These are phyloP conservation scores for Botryobasidium botryosum DNA, from an alignment of 768 basidiomycete species.

Conservation along the genomic window DNA sequence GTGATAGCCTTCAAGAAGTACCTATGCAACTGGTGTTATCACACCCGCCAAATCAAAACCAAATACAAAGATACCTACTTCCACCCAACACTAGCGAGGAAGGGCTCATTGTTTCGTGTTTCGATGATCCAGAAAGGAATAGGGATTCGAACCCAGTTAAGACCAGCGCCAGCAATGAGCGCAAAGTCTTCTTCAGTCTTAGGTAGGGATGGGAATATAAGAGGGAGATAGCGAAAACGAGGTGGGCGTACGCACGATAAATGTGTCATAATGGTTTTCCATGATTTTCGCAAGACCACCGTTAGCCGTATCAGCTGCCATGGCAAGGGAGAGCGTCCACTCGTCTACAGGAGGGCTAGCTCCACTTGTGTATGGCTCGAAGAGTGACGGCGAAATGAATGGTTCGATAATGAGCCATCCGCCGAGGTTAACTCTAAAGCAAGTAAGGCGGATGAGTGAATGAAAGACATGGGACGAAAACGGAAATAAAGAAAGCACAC, in stretches of 20 bases:
- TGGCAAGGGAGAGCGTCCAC: conserved; percentile 45
- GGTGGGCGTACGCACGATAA: conserved; percentile 39
- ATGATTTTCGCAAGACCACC: conserved; percentile 46
- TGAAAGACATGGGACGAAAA: neutral
- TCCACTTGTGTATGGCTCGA: conserved; percentile 36
- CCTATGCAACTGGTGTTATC: no score
- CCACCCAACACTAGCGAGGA: conserved; percentile 58
- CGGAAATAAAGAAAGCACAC: conserved; percentile 21
- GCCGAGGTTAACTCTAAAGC: conserved; percentile 43
- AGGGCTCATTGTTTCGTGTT: conserved; percentile 58
- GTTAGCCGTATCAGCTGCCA: conserved; percentile 44
- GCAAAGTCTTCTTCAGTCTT: conserved; percentile 85
- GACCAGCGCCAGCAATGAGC: conserved; percentile 69
- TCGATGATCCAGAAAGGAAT: conserved; percentile 81
- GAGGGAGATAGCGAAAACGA: neutral
- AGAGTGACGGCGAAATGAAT: conserved; percentile 50
- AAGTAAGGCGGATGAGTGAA: neutral
- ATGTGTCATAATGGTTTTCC: conserved; percentile 64
- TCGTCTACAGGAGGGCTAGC: conserved; percentile 37
- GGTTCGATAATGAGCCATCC: conserved; percentile 68
- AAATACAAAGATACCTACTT: conserved; percentile 29
- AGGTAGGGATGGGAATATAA: conserved; percentile 1
- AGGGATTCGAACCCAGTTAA: conserved; percentile 71
- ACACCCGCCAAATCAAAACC: no score
- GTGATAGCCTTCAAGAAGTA: conserved; percentile 59